Conservation (phyloP, 768 basidiomycete genomes). For the Lyophyllum semitale region DNA sequence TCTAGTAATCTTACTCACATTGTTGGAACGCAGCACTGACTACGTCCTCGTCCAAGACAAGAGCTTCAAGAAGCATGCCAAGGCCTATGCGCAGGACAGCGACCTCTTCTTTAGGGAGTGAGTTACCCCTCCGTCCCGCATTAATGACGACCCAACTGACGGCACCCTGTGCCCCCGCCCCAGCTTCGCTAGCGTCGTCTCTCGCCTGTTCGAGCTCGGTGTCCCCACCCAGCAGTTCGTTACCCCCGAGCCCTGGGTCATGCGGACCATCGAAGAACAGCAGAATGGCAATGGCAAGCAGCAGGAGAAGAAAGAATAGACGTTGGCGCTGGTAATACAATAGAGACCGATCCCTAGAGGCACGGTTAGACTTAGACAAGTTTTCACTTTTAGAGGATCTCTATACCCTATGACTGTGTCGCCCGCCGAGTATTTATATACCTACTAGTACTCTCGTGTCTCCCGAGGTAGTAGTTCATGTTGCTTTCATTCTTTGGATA, state of each 20-base stretch:
- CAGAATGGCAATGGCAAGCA: too few relatives aligned
- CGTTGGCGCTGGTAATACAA: neutral
- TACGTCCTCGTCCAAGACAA: conserved; percentile 90
- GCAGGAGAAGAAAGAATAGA: conserved; percentile 4
- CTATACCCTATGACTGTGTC: neutral
- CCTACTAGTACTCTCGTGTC: neutral
- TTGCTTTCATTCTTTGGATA: neutral
- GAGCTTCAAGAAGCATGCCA: conserved; percentile 85
- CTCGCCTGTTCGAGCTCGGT: conserved; percentile 89
- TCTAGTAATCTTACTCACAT: neutral
- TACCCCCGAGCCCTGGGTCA: conserved; percentile 70
- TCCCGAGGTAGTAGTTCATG: neutral
- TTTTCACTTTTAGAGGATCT: neutral
- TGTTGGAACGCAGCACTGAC: conserved; percentile 60
- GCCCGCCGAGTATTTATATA: neutral
- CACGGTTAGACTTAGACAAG: neutral
- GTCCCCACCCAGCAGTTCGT: conserved; percentile 83
- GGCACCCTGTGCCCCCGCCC: conserved; percentile 3
- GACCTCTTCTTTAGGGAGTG: conserved; percentile 94
- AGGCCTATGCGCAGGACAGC: conserved; percentile 84
- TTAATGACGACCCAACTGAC: neutral
- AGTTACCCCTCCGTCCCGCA: conserved; percentile 25
- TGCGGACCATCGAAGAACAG: conserved; percentile 61
- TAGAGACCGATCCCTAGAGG: neutral
- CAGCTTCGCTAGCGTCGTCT: conserved; percentile 82